Base-by-base conservation (phyloP, 108 stramenopile genomes). In the Pseudonitzschia multistriata region DNA sequence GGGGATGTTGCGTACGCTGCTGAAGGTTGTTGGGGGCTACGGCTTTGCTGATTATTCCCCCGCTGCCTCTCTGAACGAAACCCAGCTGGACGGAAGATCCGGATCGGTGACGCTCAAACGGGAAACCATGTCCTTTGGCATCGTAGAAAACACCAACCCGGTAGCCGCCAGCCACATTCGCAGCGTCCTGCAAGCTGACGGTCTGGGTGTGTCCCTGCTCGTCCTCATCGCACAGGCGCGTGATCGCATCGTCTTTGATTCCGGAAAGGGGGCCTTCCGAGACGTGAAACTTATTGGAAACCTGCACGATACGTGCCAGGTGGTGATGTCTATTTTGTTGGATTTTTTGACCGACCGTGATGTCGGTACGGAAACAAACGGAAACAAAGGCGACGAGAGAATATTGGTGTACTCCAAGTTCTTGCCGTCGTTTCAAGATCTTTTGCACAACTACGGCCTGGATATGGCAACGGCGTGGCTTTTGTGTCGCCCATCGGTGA, bases 71-170 rank as follows among this genome's bases (percentile, higher is more conserved):
- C 68, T 93, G 53, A 92, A 91, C 3, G 67, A 78, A 22, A 72
- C 76, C 19, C 92, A 94, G 71, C 68, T 96, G 49, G 88, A 89
- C 35, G 91, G 92, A 28, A 60, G 88, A 25, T 81, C 85, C 34
- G 92, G 92, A 47, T 86, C 83, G 14, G 64, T 73, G 11, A 67
- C 81, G 19, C 82, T 96, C 54, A 84, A 87, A 50, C 67, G 88
- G 14, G 91, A 96, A 74, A 93, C 91, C 0, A 89, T 89, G 70
- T 83, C 85, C 5, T 96, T 96, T 84, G 92, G 94, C 11, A 82
- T 95, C 29, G 85, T 90, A 8, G 89, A 92, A 42, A 67, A 88
- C 34, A 56, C 87, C 63, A 90, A 91, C 52, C 59, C 53, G 3
- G 65, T 57, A 19, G 84, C 94, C 13, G 78, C 82, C 2, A 49